Evolutionary conservation across 495 filamentous ascomycete genomes (phyloP), one percentile per base, ranked within the genome.

Genomic region (Xylaria curta): DNA sequence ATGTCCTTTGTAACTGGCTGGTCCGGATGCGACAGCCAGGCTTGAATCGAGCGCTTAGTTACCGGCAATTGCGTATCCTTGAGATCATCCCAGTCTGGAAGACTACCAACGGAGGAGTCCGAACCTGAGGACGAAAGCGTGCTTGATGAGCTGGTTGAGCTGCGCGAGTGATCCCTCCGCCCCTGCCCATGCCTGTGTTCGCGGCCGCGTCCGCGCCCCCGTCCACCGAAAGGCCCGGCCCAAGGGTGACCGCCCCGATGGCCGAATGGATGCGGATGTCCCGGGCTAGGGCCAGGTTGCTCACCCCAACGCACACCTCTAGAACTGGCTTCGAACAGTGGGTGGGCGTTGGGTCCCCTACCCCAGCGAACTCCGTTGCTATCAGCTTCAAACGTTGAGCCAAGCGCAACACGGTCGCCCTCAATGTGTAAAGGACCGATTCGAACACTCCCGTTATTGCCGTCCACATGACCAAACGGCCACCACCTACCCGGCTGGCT

Each of bases 1-100:
- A 75, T 78, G 19, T 78, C 75, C 65, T 73, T 82, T n/a, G 82
- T 87, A 60, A 86, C 76, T 38, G 79, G 78, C 51, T 83, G 78
- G 19, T 86, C 81, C 0, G 84, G 82, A 63, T 83, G 77, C 38
- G 76, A 74, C 10, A 87, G 76, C 80, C 82, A 87, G 4, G 76
- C 72, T 19, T 74, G 56, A 24, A 87, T 68, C 0, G 73, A 75
- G n/a, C 76, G 64, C 67, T 80, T 81, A 3, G 79, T 74, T 7
- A 80, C 51, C 15, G 82, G 79, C 40, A 87, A 79, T 74, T 85
- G 83, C 38, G 69, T 56, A 46, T 83, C 82, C 12, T 74, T 73
- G 0, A 87, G 78, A 51, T 83, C 79, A 64, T 86, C 81, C 70
- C 81, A 82, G 65, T 83, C 83, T 17, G 84, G 84, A 12, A 86